phyloP scores from a whole-genome alignment of 176 grass and related monocot genomes.

The Triticum turgidum region DNA sequence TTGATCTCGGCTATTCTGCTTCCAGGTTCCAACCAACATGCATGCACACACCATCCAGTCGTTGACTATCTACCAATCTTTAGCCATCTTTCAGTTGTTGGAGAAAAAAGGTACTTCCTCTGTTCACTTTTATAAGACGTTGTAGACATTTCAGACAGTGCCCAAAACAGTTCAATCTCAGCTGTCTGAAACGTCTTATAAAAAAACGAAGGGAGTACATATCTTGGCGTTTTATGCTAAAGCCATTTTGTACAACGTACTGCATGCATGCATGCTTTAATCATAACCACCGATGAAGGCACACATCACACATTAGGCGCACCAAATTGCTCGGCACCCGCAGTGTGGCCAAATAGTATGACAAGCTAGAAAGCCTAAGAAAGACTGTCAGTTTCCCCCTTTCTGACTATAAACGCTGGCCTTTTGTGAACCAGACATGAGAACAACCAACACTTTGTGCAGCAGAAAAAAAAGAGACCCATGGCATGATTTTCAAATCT shows the following conservation, averaged over 20 bases:
- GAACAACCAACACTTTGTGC: not conserved
- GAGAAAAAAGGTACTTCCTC: not conserved
- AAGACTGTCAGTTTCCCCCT: not conserved
- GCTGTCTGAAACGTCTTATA: no score
- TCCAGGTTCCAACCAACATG: not conserved
- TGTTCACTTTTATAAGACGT: no score
- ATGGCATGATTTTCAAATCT: not conserved
- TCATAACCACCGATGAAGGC: not conserved
- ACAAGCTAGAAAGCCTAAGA: not conserved
- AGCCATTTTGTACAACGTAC: not conserved
- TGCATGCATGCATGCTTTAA: not conserved
- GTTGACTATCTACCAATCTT: not conserved
- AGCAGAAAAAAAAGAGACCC: not conserved
- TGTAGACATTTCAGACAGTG: no score
- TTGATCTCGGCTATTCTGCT: not conserved
- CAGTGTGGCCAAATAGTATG: not conserved
- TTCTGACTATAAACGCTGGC: not conserved
- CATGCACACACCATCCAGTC: not conserved
- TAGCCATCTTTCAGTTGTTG: not conserved
- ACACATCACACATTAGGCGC: not conserved
- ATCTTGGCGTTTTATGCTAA: not conserved
- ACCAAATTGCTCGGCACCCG: not conserved
- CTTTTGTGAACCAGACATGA: not conserved
- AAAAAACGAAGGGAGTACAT: no score
- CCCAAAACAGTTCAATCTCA: no score